A percentile compares a stretch with the other conserved stretches of the same genome.
Evolutionary conservation across 371 early-diverging fungal species (phyloP).

Genomic region (Circinella minor): DNA sequence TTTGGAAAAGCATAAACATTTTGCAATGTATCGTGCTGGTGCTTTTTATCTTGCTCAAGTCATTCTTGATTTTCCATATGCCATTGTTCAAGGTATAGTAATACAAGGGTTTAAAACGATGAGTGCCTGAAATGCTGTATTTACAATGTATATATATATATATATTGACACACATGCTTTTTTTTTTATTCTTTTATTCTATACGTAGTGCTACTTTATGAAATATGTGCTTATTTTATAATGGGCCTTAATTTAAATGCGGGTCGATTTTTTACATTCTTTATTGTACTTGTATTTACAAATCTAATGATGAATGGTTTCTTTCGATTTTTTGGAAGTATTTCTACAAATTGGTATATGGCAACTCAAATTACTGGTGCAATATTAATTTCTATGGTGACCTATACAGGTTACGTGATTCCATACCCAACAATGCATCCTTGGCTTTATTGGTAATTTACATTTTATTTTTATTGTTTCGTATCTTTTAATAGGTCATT

Average conservation of each 20-base stretch:
- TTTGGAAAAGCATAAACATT: constrained; percentile 73
- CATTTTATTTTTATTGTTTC: neutral
- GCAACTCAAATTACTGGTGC: constrained; percentile 55
- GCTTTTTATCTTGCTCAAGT: constrained; percentile 67
- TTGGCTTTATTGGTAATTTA: constrained; percentile 56
- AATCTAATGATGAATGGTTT: constrained; percentile 50
- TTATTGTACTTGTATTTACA: constrained; percentile 41
- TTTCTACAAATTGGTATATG: constrained; percentile 45
- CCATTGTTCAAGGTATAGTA: constrained; percentile 39
- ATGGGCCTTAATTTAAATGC: constrained; percentile 48
- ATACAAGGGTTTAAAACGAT: neutral
- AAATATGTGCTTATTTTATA: constrained; percentile 51
- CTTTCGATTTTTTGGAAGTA: constrained; percentile 56
- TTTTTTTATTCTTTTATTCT: neutral
- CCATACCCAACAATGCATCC: constrained; percentile 41
- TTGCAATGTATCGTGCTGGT: constrained; percentile 68
- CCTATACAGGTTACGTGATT: constrained; percentile 61
- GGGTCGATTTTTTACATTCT: constrained; percentile 53
- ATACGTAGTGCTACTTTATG: constrained; percentile 22
- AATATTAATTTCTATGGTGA: constrained; percentile 46
- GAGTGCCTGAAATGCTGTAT: neutral
- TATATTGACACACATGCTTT: neutral
- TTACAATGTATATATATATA: neutral
- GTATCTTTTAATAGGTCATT: neutral
- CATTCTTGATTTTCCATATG: constrained; percentile 44